Evolutionary conservation across 1,284 basidiomycete species (phyloP).

Genomic region (Golubevia sp.): DNA sequence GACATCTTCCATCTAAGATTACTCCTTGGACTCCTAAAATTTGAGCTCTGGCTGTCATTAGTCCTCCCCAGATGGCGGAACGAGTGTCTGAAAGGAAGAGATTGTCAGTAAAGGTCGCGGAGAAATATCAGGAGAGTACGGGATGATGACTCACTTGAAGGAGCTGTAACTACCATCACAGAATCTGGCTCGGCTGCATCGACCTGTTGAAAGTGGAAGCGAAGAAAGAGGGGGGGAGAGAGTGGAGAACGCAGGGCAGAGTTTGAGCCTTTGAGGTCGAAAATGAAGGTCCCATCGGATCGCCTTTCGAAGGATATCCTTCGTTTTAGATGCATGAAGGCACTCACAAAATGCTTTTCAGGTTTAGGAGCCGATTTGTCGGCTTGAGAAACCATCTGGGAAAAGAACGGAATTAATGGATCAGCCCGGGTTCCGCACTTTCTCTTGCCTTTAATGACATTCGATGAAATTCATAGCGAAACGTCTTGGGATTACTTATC

Average conservation of each 20-base stretch:
- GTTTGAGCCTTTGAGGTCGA: too few species aligned
- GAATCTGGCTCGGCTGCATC: constrained; percentile 74
- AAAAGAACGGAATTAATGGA: too few species aligned
- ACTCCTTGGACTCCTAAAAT: constrained; percentile 73
- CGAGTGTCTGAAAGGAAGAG: constrained; percentile 68
- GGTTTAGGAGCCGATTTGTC: constrained; percentile 73
- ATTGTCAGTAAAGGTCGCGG: not conserved
- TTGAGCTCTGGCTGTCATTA: constrained; percentile 84
- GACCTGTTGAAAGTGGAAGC: constrained; percentile 55
- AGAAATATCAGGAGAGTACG: constrained; percentile 9
- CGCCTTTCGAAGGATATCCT: too few species aligned
- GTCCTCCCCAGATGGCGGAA: constrained; percentile 87
- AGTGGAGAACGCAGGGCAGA: not conserved
- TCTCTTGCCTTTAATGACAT: too few species aligned
- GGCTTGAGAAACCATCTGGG: constrained; percentile 71
- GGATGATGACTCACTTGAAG: constrained; percentile 68
- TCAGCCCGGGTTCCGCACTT: too few species aligned
- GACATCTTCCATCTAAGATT: constrained; percentile 77
- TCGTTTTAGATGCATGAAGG: not conserved
- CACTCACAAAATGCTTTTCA: constrained; percentile 72
- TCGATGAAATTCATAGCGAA: too few species aligned
- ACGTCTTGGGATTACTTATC: not conserved
- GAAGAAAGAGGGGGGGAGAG: not conserved
- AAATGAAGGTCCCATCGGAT: too few species aligned
- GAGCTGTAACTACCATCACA: constrained; percentile 78